Evolutionary conservation across 495 filamentous ascomycete genomes (phyloP).

Genomic region (Aspergillus leporis): DNA sequence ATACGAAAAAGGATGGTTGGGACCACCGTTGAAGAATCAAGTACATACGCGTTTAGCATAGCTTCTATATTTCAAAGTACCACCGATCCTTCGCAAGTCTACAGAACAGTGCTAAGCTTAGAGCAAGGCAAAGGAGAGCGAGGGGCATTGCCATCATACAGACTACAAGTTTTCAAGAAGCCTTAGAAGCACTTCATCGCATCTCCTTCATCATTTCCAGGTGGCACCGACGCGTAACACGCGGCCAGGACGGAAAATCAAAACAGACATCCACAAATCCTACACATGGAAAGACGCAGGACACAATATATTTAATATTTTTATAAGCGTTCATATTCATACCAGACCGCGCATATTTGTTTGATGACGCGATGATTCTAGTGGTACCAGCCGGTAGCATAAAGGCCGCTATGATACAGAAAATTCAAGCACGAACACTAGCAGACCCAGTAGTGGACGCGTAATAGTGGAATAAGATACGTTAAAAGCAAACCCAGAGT

Average conservation of each 20-base stretch:
- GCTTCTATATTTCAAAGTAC: too few species aligned
- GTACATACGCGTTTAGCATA: too few species aligned
- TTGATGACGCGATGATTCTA: slow-evolving; percentile 32
- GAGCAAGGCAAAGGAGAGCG: too few species aligned
- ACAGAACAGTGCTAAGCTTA: too few species aligned
- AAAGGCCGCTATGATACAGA: slow-evolving; percentile 52
- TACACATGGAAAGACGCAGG: neutral
- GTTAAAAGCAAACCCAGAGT: slow-evolving; percentile 50
- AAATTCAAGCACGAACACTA: slow-evolving; percentile 47
- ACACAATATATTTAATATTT: slow-evolving; percentile 2
- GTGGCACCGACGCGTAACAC: neutral
- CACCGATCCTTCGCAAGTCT: too few species aligned
- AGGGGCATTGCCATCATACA: too few species aligned
- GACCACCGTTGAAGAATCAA: too few species aligned
- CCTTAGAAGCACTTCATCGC: too few species aligned
- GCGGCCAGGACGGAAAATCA: neutral
- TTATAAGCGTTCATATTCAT: slow-evolving; percentile 47
- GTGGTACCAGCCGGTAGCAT: slow-evolving; percentile 45
- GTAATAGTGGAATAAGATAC: slow-evolving; percentile 43
- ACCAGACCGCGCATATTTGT: slow-evolving; percentile 32
- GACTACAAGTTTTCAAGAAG: too few species aligned
- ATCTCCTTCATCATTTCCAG: too few species aligned
- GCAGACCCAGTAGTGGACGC: slow-evolving; percentile 47
- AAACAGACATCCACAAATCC: neutral
- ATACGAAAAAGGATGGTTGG: too few species aligned